Base-by-base conservation (phyloP, 1,139 yeast species). In the Zygosaccharomyces pseudobailii region DNA sequence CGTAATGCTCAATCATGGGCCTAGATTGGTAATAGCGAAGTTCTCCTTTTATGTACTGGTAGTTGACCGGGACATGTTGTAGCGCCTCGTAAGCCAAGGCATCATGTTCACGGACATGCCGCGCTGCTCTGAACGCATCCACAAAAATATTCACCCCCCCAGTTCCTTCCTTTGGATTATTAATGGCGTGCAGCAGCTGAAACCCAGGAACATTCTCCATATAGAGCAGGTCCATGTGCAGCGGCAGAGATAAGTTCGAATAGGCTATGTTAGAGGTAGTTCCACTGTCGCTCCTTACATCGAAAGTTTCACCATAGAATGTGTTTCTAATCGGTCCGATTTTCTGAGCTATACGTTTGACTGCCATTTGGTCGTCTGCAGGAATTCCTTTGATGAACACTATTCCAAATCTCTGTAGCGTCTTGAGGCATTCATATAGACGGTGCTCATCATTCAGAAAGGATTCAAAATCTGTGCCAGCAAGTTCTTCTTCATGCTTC, bases 151-250 rank as follows among this genome's bases (percentile, higher is more conserved):
- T 83, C 42, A 55, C 55, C 17, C 63, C 63, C 31, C 53, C 56
- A 45, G 84, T 89, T 3, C 90, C 90, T 3, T 92, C 94, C 2
- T 57, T 52, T 5, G 78, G 72, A 63, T 86, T 86, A 43, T 78
- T 72, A 42, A 86, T 76, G 45, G 80, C 75, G 57, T 86, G 94
- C 40, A 87, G 71, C 32, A 85, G 65, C 61, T 87, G 94, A 34
- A 86, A 70, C 0, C 95, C 95, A 0, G 95, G 95, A 1, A 94
- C 94, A 7, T 89, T 81, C 63, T 87, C 92, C 61, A 85, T 82
- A 66, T 86, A 87, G 43, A 83, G 72, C 36, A 87, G 71, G 57
- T 87, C 95, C 87, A 84, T 86, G 59, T 87, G 95, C 48, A 87
- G 71, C 3, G 92, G 92, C 45, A 87, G 71, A 54, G 79, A 80